These are phyloP conservation scores for Glomus cerebriforme DNA, from an alignment of 192 early-diverging fungal genomes.

Conservation along the genomic window DNA sequence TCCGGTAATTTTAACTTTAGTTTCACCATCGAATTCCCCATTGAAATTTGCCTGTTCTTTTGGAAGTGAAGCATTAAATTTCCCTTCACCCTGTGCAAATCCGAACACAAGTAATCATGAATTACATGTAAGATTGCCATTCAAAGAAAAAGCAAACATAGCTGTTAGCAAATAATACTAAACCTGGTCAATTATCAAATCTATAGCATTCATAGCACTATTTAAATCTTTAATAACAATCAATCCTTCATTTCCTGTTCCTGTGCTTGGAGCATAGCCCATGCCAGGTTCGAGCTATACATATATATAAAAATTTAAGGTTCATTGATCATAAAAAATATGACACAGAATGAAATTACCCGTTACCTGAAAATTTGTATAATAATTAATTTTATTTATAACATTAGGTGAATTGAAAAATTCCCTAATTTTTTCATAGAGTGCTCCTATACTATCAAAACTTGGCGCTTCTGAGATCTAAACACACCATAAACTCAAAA, in stretches of 20 bases:
- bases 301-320: neutral
- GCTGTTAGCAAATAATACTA: neutral
- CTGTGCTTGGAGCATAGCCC: slow-evolving; percentile 23
- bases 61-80: too few relatives aligned
- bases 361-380: slow-evolving; percentile 10
- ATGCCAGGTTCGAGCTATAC: slow-evolving; percentile 25
- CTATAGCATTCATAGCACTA: neutral
- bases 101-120: too few relatives aligned
- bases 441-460: neutral
- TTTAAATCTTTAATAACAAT: neutral
- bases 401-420: neutral
- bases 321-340: neutral
- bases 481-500: neutral
- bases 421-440: neutral
- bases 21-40: neutral
- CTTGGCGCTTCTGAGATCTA: too few relatives aligned
- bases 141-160: neutral
- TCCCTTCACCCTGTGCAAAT: slow-evolving; percentile 26
- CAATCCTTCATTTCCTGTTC: slow-evolving; percentile 14
- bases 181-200: slow-evolving; percentile 19
- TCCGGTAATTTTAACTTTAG: neutral
- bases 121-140: too few relatives aligned
- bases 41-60: too few relatives aligned
- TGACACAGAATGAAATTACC: neutral
- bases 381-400: neutral